These are phyloP conservation scores for Microcyclospora tardicrescens DNA, from an alignment of 2,329 filamentous ascomycete species.

Conservation along the genomic window DNA sequence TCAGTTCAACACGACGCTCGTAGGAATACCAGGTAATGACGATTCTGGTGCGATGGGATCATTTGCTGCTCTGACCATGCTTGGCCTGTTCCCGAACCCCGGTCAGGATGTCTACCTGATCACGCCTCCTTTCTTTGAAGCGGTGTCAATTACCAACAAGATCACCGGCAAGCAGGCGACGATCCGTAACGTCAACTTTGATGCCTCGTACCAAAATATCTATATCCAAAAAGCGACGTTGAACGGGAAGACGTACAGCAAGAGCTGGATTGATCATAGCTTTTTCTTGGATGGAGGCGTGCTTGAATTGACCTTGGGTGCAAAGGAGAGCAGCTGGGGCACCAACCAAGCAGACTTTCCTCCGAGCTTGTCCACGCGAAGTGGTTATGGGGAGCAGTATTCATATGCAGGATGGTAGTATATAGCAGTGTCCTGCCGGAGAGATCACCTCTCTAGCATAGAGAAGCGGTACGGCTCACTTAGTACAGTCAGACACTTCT, in stretches of 20 bases:
- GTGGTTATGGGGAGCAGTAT: too few species aligned
- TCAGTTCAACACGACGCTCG: slow-evolving; percentile 29
- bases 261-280: slow-evolving; percentile 33
- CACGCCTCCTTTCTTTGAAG: slow-evolving; percentile 33
- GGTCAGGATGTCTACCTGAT: slow-evolving; percentile 38
- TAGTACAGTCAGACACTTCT: too few species aligned
- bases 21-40: slow-evolving; percentile 34
- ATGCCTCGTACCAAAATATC: slow-evolving; percentile 28
- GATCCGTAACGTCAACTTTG: slow-evolving; percentile 30
- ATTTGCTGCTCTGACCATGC: slow-evolving; percentile 31
- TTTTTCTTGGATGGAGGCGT: slow-evolving; percentile 33
- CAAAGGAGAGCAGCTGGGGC: slow-evolving; percentile 32
- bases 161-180: slow-evolving; percentile 30
- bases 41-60: slow-evolving; percentile 35
- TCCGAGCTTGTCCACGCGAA: slow-evolving; percentile 22
- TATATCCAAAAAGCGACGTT: slow-evolving; percentile 33
- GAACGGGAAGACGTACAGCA: slow-evolving; percentile 29
- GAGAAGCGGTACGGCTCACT: too few species aligned
- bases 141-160: slow-evolving; percentile 27
- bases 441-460: too few species aligned
- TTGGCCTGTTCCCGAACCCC: slow-evolving; percentile 35
- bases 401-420: too few species aligned
- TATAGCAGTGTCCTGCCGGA: too few species aligned
- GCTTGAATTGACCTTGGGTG: slow-evolving; percentile 30
- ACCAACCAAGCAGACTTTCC: slow-evolving; percentile 29